phyloP scores from a whole-genome alignment of 305 asterid genomes.

The Lippia alba region DNA sequence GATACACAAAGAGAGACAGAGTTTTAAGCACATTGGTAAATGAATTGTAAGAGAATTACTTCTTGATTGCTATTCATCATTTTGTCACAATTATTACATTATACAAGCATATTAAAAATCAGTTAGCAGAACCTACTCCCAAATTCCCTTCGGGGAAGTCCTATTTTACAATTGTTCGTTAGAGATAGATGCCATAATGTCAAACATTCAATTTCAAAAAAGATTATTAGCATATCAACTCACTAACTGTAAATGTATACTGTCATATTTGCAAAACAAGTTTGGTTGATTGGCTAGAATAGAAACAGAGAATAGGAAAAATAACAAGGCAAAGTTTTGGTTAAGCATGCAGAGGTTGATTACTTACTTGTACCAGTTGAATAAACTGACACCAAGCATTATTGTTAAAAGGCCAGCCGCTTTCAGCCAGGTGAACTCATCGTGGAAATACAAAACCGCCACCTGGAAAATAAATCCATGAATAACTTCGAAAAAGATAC shows the following conservation, averaged over 20 bases:
- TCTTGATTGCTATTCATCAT: background rate
- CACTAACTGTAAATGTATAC: too few relatives aligned
- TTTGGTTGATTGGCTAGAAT: background rate
- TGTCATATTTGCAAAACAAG: background rate
- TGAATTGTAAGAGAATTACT: background rate
- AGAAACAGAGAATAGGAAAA: background rate
- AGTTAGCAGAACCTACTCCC: background rate
- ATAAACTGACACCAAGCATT: slow-evolving; percentile 88
- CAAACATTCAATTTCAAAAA: background rate
- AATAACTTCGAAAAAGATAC: slow-evolving; percentile 20
- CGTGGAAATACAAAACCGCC: slow-evolving; percentile 95
- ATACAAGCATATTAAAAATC: slow-evolving; percentile 3
- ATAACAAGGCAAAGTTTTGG: slow-evolving; percentile 9
- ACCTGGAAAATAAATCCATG: slow-evolving; percentile 55
- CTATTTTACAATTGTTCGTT: too few relatives aligned
- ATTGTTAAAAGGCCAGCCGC: slow-evolving; percentile 82
- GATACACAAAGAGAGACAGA: slow-evolving; percentile 28
- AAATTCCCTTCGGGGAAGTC: background rate
- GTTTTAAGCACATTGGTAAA: slow-evolving; percentile 8
- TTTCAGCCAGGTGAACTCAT: slow-evolving; percentile 84
- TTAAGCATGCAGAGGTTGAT: slow-evolving; percentile 16
- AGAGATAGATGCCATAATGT: background rate
- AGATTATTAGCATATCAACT: too few relatives aligned
- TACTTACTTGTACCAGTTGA: slow-evolving; percentile 99
- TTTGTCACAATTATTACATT: background rate